phyloP scores from a whole-genome alignment of 1,284 basidiomycete species.

The Puccinia horiana region DNA sequence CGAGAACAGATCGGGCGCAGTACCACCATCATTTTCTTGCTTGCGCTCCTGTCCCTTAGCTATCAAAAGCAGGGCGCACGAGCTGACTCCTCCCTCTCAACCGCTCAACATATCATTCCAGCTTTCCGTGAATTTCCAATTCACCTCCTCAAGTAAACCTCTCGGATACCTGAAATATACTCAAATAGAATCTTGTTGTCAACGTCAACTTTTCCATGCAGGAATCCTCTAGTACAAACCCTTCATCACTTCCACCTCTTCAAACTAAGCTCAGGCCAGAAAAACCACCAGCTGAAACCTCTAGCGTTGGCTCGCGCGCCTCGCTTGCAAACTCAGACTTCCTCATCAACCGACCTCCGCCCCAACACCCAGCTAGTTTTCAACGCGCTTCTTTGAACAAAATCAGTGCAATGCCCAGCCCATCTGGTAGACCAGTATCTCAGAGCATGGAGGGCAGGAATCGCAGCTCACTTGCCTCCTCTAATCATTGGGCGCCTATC shows the following conservation, averaged over 20 bases:
- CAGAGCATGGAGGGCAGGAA: neutral
- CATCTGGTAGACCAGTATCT: neutral
- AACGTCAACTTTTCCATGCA: too few relatives aligned
- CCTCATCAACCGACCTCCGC: slow-evolving; percentile 16
- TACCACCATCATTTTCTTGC: neutral
- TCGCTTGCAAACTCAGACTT: slow-evolving; percentile 24
- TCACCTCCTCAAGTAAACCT: neutral
- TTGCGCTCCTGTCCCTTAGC: neutral
- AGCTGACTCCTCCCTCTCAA: neutral
- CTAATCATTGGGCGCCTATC: slow-evolving; percentile 4
- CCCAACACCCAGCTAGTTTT: slow-evolving; percentile 13
- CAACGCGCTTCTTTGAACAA: neutral
- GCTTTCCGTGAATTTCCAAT: neutral
- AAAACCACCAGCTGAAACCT: neutral
- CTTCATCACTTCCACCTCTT: slow-evolving; percentile 3
- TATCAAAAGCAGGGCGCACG: neutral
- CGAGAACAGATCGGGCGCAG: neutral
- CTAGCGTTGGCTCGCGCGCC: neutral
- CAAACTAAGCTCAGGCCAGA: neutral
- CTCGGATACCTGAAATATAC: neutral
- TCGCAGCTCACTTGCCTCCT: neutral
- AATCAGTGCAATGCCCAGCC: neutral
- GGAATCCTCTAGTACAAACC: slow-evolving; percentile 4
- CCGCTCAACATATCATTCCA: neutral
- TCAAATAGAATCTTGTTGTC: neutral